These are phyloP conservation scores for Dendrothele bispora DNA, from an alignment of 768 basidiomycete species.

Conservation along the genomic window DNA sequence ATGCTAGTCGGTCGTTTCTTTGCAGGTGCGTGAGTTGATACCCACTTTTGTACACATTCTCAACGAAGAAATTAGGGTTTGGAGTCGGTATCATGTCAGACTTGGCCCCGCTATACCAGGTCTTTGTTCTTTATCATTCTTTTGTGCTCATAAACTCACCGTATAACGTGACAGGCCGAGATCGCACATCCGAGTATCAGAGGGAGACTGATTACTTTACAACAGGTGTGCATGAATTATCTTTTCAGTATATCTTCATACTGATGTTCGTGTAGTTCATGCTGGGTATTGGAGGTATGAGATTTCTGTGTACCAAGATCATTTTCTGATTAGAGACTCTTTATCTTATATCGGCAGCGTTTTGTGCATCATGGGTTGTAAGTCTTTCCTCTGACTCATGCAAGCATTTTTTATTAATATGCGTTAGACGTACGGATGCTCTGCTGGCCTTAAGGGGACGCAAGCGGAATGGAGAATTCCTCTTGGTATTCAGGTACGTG, in stretches of 20 bases:
- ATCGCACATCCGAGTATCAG: slow-evolving; percentile 58
- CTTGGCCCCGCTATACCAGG: slow-evolving; percentile 53
- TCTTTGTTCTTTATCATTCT: no score
- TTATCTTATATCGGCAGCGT: slow-evolving; percentile 28
- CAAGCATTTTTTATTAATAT: background rate
- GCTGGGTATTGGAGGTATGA: slow-evolving; percentile 45
- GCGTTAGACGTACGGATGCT: slow-evolving; percentile 38
- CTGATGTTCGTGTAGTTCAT: slow-evolving; percentile 48
- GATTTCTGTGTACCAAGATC: background rate
- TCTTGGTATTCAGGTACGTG: slow-evolving; percentile 38
- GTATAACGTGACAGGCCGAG: slow-evolving; percentile 35
- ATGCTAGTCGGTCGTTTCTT: slow-evolving; percentile 54
- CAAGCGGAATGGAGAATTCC: slow-evolving; percentile 53
- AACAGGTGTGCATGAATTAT: slow-evolving; percentile 32
- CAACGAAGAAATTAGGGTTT: slow-evolving; percentile 26
- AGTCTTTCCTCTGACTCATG: slow-evolving; percentile 7
- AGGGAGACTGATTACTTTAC: slow-evolving; percentile 53
- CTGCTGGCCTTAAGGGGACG: slow-evolving; percentile 34
- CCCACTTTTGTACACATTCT: background rate
- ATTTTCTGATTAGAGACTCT: slow-evolving; percentile 1
- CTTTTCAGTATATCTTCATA: background rate
- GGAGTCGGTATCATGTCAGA: slow-evolving; percentile 50
- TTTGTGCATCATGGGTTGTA: slow-evolving; percentile 49
- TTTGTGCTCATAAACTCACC: no score
- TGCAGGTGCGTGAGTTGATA: slow-evolving; percentile 30